Evolutionary conservation across 352 stramenopile species (phyloP), one percentile per base, ranked within the genome.

Genomic region (Pythium guiyangense): DNA sequence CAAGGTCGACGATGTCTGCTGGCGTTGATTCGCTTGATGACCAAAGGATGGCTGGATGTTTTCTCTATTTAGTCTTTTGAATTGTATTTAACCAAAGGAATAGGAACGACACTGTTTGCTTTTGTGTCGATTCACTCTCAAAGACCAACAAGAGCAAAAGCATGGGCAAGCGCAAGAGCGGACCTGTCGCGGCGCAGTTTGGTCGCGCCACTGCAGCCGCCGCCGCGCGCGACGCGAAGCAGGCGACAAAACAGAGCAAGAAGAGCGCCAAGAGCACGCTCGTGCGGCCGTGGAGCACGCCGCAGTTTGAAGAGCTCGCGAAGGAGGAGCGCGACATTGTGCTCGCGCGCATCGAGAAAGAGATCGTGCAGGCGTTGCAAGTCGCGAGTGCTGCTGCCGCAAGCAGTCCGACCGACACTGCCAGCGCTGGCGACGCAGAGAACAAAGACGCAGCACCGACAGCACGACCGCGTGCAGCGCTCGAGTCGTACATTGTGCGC

Each of bases 271-370:
- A 20, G 17, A n/a, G 29, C 17, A 22, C 37, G 37, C 25, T 57
- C 22, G 56, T 62, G 39, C 70, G 79, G 1, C 69, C 77, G 14
- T 91, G 76, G 73, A 12, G 15, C 27, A 65, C 64, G 20, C 9
- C 73, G 52, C 82, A 90, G 63, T 87, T 79, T 46, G 61, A 75
- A 39, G 78, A 88, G 58, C 63, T 92, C 17, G 6, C 67, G 8
- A 87, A 87, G 56, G 82, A 92, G 47, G 78, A 88, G 34, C 79
- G 79, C 45, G 82, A 90, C 50, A 92, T 92, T 43, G 79, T 92
- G 52, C 60, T 92, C n/a, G 77, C 84, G 49, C 76, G 79, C 17
- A 63, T 92, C 52, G 54, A 74, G 49, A 89, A 86, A 54, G 82
- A 92, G 57, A 69, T 92, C 34, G 48, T 35, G 18, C 45, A 49